These are phyloP conservation scores for Ogataea glucozyma DNA, from an alignment of 805 yeast species.

Conservation along the genomic window DNA sequence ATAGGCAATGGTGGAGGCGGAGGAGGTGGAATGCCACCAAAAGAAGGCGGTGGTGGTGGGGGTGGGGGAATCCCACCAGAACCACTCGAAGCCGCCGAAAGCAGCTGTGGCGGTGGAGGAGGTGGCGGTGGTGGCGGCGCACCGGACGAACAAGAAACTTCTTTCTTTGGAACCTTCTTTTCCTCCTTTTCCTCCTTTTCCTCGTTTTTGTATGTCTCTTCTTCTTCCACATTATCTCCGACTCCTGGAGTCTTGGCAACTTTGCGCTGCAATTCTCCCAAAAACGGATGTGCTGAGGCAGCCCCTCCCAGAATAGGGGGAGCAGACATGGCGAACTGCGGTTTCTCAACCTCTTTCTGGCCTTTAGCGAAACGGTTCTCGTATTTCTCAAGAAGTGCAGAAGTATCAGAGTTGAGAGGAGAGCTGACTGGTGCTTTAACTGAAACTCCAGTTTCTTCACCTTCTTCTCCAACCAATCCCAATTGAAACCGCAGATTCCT, in stretches of 20 bases:
- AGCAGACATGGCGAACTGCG: slow-evolving; percentile 24
- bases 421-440: too few relatives aligned
- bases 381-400: slow-evolving; percentile 27
- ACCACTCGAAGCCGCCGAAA: slow-evolving; percentile 4
- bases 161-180: too few relatives aligned
- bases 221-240: slow-evolving; percentile 6
- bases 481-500: slow-evolving; percentile 29
- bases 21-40: slow-evolving; percentile 28
- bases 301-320: slow-evolving; percentile 20
- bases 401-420: too few relatives aligned
- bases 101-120: slow-evolving; percentile 20
- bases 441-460: slow-evolving; percentile 17
- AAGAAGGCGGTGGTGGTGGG: slow-evolving; percentile 33
- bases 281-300: slow-evolving; percentile 37
- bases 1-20: slow-evolving; percentile 33
- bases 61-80: too few relatives aligned
- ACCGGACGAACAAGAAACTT: too few relatives aligned
- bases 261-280: slow-evolving; percentile 53
- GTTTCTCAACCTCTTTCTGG: slow-evolving; percentile 26
- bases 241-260: slow-evolving; percentile 46
- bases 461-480: slow-evolving; percentile 24
- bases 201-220: too few relatives aligned
- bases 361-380: slow-evolving; percentile 34
- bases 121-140: slow-evolving; percentile 30
- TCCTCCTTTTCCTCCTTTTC: too few relatives aligned